Base-by-base conservation (phyloP, 2,329 filamentous ascomycete species). In the Hyphodiscus sp. region DNA sequence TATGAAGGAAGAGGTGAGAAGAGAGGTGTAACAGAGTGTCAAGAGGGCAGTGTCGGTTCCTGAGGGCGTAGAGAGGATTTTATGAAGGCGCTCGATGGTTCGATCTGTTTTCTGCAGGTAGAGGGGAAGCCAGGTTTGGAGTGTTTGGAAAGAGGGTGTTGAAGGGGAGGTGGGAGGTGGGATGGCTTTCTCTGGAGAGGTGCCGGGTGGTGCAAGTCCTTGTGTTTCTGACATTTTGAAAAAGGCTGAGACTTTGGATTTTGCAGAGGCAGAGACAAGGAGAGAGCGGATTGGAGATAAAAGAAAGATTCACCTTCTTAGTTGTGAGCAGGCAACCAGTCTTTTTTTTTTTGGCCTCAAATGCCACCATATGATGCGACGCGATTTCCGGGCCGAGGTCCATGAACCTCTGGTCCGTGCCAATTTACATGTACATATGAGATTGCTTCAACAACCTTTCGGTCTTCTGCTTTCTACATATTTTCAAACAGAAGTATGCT, bases 41-140 rank as follows among this genome's bases (percentile, higher is more conserved):
- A 85, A 79, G 62, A 91, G 81, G 57, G 84, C 75, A 47, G 80
- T 79, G 71, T 91, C 87, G 68, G 86, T 82, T 65, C 87, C 86
- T 38, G 78, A 70, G 45, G 86, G 82, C 10, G 85, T 86, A 59
- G 82, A 78, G 62, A 90, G 75, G 66, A 87, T 81, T 60, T 82
- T 82, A 65, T 77, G 72, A 47, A 84, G 74, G 68, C 78, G 77
- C 23, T 74, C 67, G 58, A 85, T 68, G 66, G 52, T 59, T 10
- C 41, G 47, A 49, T 69, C 65, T 23, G 64, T 64, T 54, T 64
- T 65, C 19, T 53, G 50, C 44, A 68, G 58, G 58, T 68, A 70
- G 42, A 69, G 50, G 1, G 65, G 66, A 5, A 63, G 58, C 66
- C 66, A 68, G 49, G 53, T 44, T 19, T 51, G 57, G 9, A 68